Evolutionary conservation across 2,329 filamentous ascomycete genomes (phyloP).

Genomic region (Aureobasidium namibiae): DNA sequence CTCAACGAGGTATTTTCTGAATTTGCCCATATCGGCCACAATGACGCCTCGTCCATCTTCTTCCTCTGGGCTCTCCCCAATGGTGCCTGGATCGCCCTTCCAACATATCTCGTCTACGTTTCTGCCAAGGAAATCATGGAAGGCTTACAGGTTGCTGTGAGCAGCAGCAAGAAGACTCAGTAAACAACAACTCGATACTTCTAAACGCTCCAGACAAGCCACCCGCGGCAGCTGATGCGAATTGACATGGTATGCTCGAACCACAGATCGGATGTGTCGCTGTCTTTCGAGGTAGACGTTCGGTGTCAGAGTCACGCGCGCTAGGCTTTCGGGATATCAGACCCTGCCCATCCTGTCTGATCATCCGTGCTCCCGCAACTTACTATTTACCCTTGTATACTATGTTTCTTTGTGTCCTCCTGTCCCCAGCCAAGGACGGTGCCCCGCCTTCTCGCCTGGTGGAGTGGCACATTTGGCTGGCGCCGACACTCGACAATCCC

Average conservation of each 20-base stretch:
- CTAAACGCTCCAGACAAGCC: too few species aligned
- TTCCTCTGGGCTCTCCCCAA: slow-evolving; percentile 60
- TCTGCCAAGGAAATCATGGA: slow-evolving; percentile 55
- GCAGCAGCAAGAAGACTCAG: slow-evolving; percentile 19
- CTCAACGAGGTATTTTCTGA: slow-evolving; percentile 53
- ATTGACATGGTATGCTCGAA: too few species aligned
- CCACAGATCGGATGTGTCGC: too few species aligned
- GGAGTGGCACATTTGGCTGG: background rate
- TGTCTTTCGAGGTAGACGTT: too few species aligned
- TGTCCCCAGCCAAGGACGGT: background rate
- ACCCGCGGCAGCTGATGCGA: too few species aligned
- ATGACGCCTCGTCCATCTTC: slow-evolving; percentile 44
- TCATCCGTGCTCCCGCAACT: background rate
- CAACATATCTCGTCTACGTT: slow-evolving; percentile 53
- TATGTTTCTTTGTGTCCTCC: background rate
- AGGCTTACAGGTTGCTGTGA: slow-evolving; percentile 43
- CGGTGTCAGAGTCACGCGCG: background rate
- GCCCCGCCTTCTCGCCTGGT: background rate
- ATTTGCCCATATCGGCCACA: slow-evolving; percentile 56
- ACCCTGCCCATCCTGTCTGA: too few species aligned
- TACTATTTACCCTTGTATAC: background rate
- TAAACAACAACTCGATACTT: background rate
- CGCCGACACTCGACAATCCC: background rate
- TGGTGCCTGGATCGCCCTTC: slow-evolving; percentile 45
- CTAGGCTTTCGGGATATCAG: background rate